Conservation (phyloP, 257 asterid genomes). For the Leonotis leonurus region DNA sequence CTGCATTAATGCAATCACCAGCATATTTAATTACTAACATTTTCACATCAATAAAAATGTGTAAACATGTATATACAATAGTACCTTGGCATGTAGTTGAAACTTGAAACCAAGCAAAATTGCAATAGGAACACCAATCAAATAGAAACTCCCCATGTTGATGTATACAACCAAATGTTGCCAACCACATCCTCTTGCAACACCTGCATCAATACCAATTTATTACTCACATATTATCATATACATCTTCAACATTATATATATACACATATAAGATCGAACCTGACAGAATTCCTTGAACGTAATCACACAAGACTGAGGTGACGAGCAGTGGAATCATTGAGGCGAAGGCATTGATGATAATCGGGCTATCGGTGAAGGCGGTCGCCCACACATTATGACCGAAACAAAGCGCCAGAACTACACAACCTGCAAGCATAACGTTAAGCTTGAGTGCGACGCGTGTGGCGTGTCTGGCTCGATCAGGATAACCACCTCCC, state of each 20-base stretch:
- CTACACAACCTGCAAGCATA: constrained; percentile 33
- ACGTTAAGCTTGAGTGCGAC: constrained; percentile 51
- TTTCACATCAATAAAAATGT: too few relatives aligned
- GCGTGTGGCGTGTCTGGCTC: constrained; percentile 53
- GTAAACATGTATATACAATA: too few relatives aligned
- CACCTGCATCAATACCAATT: constrained; percentile 34
- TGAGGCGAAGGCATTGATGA: constrained; percentile 40
- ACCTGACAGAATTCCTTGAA: constrained; percentile 73
- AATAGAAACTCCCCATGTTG: constrained; percentile 48
- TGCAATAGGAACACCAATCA: constrained; percentile 58
- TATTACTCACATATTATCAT: too few relatives aligned
- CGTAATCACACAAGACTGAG: constrained; percentile 48
- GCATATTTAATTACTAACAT: too few relatives aligned
- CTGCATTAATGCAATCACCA: constrained; percentile 15
- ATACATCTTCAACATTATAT: too few relatives aligned
- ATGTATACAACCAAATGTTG: constrained; percentile 50
- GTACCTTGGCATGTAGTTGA: constrained; percentile 41
- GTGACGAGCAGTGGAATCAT: constrained; percentile 55
- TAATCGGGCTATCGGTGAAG: constrained; percentile 50
- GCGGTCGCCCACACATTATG: constrained; percentile 56
- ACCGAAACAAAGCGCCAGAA: constrained; percentile 43
- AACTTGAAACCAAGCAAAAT: constrained; percentile 46
- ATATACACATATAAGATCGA: too few relatives aligned
- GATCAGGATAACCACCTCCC: constrained; percentile 51
- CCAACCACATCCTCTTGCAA: constrained; percentile 76